phyloP scores from a whole-genome alignment of 768 basidiomycete genomes.

The Boletus patriciae region DNA sequence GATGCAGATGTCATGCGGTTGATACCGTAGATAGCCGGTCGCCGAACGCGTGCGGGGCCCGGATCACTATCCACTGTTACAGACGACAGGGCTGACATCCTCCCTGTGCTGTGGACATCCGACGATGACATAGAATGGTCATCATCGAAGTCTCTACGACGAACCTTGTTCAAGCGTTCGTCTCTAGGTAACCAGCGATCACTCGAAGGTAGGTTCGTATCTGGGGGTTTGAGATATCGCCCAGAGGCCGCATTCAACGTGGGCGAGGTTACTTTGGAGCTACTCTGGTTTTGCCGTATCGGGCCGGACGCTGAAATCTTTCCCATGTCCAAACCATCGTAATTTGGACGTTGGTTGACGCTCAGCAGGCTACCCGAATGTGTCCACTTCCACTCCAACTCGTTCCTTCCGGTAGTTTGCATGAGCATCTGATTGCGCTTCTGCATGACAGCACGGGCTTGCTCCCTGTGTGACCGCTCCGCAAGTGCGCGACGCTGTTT shows the following conservation, averaged over 20 bases:
- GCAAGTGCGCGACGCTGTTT: slow-evolving; percentile 76
- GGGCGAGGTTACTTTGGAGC: slow-evolving; percentile 41
- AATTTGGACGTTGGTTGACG: slow-evolving; percentile 36
- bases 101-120: slow-evolving; percentile 73
- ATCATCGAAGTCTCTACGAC: slow-evolving; percentile 83
- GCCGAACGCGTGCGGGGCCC: slow-evolving; percentile 67
- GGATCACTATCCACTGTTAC: slow-evolving; percentile 86
- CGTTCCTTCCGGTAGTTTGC: slow-evolving; percentile 47
- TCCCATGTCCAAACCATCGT: slow-evolving; percentile 38
- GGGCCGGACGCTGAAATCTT: slow-evolving; percentile 62
- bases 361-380: slow-evolving; percentile 44
- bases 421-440: slow-evolving; percentile 80
- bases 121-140: slow-evolving; percentile 91
- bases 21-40: slow-evolving; percentile 62
- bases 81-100: slow-evolving; percentile 77
- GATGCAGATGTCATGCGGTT: slow-evolving; percentile 77
- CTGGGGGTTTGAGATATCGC: slow-evolving; percentile 45
- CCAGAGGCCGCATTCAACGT: slow-evolving; percentile 65
- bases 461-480: slow-evolving; percentile 75
- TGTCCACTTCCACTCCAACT: slow-evolving; percentile 62
- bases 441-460: slow-evolving; percentile 89
- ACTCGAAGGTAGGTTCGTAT: slow-evolving; percentile 34
- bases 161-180: slow-evolving; percentile 71
- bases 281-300: slow-evolving; percentile 57
- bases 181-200: slow-evolving; percentile 52